A percentile compares a stretch with the other conserved stretches of the same genome.
Evolutionary conservation across 345 rosid species (phyloP).

Genomic region (Luvunga scandens): DNA sequence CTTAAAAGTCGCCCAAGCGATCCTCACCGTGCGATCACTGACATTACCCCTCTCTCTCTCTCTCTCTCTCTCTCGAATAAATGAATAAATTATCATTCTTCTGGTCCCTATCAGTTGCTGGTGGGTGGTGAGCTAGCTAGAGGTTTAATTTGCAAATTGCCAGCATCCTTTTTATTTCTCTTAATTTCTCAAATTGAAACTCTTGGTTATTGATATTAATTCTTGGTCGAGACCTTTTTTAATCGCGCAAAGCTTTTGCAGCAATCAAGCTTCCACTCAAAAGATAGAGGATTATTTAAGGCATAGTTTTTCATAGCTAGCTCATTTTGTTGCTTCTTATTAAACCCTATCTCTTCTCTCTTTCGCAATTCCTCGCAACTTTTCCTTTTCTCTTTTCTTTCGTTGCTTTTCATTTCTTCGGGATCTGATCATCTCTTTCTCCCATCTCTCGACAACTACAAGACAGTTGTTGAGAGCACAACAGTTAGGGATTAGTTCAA

Average conservation of each 20-base stretch:
- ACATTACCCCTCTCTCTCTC: slow-evolving; percentile 8
- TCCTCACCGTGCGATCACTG: slow-evolving; percentile 27
- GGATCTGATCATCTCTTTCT: slow-evolving; percentile 61
- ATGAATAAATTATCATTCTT: slow-evolving; percentile 26
- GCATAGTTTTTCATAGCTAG: slow-evolving; percentile 37
- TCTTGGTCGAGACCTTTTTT: slow-evolving; percentile 37
- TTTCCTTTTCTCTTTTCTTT: slow-evolving; percentile 14
- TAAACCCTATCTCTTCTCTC: slow-evolving; percentile 51
- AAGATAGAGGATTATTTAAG: slow-evolving; percentile 44
- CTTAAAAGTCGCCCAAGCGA: slow-evolving; percentile 11
- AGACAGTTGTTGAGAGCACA: slow-evolving; percentile 13
- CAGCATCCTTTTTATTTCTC: slow-evolving; percentile 24
- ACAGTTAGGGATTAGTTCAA: slow-evolving; percentile 37
- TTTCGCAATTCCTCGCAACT: slow-evolving; percentile 32
- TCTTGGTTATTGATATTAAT: slow-evolving; percentile 23
- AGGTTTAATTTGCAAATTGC: slow-evolving; percentile 19
- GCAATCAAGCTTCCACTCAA: slow-evolving; percentile 61
- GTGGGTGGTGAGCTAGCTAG: slow-evolving; percentile 41
- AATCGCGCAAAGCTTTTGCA: slow-evolving; percentile 57
- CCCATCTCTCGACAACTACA: slow-evolving; percentile 18
- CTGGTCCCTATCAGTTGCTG: slow-evolving; percentile 69
- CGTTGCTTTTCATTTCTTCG: slow-evolving; percentile 34
- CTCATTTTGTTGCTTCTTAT: slow-evolving; percentile 34
- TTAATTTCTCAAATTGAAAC: slow-evolving; percentile 4
- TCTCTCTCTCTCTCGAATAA: too few species aligned